phyloP scores from a whole-genome alignment of 345 rosid genomes.

The Trapa incisa region DNA sequence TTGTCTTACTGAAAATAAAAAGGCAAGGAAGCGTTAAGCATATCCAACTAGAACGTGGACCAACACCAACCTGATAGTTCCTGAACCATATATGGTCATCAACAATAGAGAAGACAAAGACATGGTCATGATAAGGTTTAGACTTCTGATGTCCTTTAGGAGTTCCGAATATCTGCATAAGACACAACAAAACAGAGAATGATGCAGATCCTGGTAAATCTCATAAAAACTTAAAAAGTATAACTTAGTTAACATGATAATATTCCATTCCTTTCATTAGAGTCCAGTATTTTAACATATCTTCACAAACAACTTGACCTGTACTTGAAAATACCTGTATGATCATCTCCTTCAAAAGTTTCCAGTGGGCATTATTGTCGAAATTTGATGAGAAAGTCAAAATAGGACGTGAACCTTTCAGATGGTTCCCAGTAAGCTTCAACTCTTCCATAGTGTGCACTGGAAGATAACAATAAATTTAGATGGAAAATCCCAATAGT shows the following conservation, averaged over 20 bases:
- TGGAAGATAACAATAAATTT: conserved; percentile 13
- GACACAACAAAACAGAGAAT: background rate
- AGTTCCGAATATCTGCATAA: conserved; percentile 58
- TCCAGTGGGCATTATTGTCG: conserved; percentile 79
- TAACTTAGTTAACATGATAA: too few species aligned
- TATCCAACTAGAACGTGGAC: background rate
- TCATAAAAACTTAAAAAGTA: background rate
- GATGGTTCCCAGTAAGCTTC: conserved; percentile 92
- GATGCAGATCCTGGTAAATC: background rate
- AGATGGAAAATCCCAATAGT: background rate
- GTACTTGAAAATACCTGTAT: conserved; percentile 34
- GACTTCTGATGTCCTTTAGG: conserved; percentile 89
- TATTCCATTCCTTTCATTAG: background rate
- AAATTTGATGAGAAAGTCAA: conserved; percentile 79
- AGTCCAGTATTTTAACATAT: background rate
- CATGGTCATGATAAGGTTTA: conserved; percentile 93
- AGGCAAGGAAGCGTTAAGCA: too few species aligned
- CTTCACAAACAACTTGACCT: background rate
- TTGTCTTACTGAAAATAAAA: background rate
- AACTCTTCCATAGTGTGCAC: conserved; percentile 96
- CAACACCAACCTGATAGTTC: conserved; percentile 75
- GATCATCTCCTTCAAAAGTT: conserved; percentile 80
- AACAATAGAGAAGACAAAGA: conserved; percentile 83
- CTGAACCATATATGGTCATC: conserved; percentile 98
- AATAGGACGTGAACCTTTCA: conserved; percentile 74